Evolutionary conservation across 352 stramenopile species (phyloP).

Genomic region (Phytophthora fragariaefolia): DNA sequence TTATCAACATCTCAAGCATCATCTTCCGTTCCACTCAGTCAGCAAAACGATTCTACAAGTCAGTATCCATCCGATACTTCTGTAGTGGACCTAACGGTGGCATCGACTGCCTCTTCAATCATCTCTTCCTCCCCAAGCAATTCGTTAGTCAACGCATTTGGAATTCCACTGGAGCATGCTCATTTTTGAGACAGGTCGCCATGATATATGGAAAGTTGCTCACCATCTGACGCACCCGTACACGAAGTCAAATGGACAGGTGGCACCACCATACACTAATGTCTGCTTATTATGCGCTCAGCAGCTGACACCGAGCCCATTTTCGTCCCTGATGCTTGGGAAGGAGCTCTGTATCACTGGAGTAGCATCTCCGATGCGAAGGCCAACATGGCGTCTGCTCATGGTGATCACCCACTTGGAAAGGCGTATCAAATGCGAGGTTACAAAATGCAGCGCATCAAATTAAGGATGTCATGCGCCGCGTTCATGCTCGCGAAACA

Average conservation of each 20-base stretch:
- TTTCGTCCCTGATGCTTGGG: neutral
- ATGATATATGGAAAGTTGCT: slow-evolving; percentile 1
- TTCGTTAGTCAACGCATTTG: slow-evolving; percentile 5
- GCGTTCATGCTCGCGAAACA: neutral
- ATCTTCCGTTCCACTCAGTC: no score
- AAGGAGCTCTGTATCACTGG: neutral
- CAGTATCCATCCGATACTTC: neutral
- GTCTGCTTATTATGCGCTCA: slow-evolving; percentile 5
- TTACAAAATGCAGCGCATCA: neutral
- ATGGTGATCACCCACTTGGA: neutral
- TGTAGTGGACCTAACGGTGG: neutral
- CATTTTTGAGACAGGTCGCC: neutral
- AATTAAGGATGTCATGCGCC: neutral
- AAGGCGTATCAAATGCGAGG: neutral
- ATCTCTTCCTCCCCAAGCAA: no score
- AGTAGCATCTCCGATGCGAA: neutral
- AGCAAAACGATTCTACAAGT: no score
- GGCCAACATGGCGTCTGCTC: neutral
- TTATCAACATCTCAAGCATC: no score
- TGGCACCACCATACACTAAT: neutral
- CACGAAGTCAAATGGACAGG: neutral
- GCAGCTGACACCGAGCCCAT: neutral
- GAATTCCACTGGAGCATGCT: neutral
- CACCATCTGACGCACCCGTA: neutral
- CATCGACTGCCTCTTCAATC: neutral